phyloP scores from a whole-genome alignment of 129 eudicot species.

The Helianthus tuberosus region DNA sequence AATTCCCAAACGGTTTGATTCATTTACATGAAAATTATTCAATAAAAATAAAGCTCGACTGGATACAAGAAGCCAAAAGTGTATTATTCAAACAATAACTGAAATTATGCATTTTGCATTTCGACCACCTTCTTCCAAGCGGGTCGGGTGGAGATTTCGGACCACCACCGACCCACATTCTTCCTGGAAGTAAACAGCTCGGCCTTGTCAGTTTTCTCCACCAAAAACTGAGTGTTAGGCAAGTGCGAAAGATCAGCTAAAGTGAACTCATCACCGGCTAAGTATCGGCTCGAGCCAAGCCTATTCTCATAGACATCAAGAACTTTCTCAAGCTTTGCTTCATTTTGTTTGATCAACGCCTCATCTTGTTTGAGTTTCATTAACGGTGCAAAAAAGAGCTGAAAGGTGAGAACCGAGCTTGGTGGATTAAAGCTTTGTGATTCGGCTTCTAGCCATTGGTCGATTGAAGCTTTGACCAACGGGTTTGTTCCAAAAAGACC shows the following conservation, averaged over 20 bases:
- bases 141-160: conserved; percentile 60
- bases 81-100: conserved; percentile 20
- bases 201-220: conserved; percentile 41
- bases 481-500: conserved; percentile 64
- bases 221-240: conserved; percentile 63
- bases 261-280: conserved; percentile 79
- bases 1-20: not conserved
- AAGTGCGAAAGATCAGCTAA: conserved; percentile 84
- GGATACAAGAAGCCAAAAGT: not conserved
- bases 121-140: conserved; percentile 84
- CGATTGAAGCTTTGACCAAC: conserved; percentile 71
- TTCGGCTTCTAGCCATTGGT: conserved; percentile 91
- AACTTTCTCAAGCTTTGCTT: conserved; percentile 69
- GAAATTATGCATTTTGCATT: conserved; percentile 53
- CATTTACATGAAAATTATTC: not conserved
- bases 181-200: conserved; percentile 65
- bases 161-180: conserved; percentile 90
- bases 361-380: conserved; percentile 77
- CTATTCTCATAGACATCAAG: conserved; percentile 75
- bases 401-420: conserved; percentile 56
- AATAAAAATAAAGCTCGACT: not conserved
- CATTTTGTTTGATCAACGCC: conserved; percentile 56
- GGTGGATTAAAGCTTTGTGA: conserved; percentile 78
- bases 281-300: conserved; percentile 60
- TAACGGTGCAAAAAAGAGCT: conserved; percentile 64